Base-by-base conservation (phyloP, 345 rosid genomes). In the Dipteronia dyeriana region DNA sequence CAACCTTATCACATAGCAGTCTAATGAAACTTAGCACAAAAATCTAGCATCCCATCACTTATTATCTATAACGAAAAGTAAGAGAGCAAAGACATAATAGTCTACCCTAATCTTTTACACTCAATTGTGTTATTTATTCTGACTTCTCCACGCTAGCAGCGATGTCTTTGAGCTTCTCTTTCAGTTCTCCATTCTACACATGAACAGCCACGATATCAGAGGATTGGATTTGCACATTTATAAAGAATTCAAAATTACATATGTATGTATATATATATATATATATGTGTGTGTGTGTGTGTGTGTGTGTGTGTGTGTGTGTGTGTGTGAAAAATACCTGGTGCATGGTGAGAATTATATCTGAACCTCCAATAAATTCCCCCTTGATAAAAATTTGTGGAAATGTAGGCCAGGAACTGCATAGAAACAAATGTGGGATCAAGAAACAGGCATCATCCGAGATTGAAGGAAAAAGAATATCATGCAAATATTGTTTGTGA, bases 401-500 rank as follows among this genome's bases (percentile, higher is more conserved):
- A 83, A 94, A 96, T 53, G 99, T 96, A 6, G 99, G 98, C 98
- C 99, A 96, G 67, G 84, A 79, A 88, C 99, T 96, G 88, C 86
- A 85, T 26, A 76, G 14, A 71, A 79, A 70, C 20, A 62, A 38
- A 61, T 41, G 25, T 59, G 68, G 7, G 3, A 66, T 47, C 3
- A 25, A 59, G 54, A 64, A 69, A 73, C 23, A 60, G 25, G 47
- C 49, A 41, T 3, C 12, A 19, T 66, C 12, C 16, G 17, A 7
- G 11, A 8, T 34, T 41, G 31, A 23, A 41, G 23, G 39, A 73
- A 61, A 23, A 41, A 60, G n/a, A 71, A 31, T 54, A 41, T 29
- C 25, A 5, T 29, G 23, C 22, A 60, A 14, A 31, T 34, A 34
- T 34, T 34, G 38, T 34, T 16, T 54, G 49, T 19, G n/a, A n/a